Evolutionary conservation across 805 yeast genomes (phyloP).

Genomic region (Candida odintsovae): DNA sequence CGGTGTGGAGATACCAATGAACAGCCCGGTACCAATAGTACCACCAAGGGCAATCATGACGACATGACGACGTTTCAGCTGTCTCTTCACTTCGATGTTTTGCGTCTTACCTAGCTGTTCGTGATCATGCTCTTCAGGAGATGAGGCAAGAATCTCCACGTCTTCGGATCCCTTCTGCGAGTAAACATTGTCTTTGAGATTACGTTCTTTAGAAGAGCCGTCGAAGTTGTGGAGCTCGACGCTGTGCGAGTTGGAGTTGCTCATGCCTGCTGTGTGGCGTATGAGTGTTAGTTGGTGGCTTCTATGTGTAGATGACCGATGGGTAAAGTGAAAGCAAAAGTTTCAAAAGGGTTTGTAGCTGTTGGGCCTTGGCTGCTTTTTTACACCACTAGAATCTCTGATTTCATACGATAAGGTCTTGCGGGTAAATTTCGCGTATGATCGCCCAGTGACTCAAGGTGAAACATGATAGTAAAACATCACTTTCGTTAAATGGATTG

Average conservation of each 20-base stretch:
- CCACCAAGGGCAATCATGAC: slow-evolving; percentile 9
- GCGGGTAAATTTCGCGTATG: no score
- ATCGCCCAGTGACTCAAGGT: no score
- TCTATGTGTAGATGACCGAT: background rate
- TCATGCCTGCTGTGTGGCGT: background rate
- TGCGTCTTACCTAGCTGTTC: slow-evolving; percentile 1
- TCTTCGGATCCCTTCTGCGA: background rate
- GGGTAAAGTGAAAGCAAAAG: no score
- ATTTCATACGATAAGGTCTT: no score
- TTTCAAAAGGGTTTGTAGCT: no score
- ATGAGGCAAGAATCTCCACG: background rate
- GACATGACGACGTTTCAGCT: slow-evolving; percentile 7
- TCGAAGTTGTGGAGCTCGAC: background rate
- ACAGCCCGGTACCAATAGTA: slow-evolving; percentile 8
- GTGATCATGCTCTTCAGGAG: slow-evolving; percentile 2
- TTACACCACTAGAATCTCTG: no score
- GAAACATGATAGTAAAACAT: no score
- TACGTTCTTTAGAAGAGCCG: background rate
- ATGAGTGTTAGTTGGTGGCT: background rate
- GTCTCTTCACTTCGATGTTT: slow-evolving; percentile 4
- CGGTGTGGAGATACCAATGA: slow-evolving; percentile 4
- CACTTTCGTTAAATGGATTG: no score
- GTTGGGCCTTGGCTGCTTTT: no score
- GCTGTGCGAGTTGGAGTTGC: background rate
- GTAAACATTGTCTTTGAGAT: background rate